Conservation (phyloP, 352 stramenopile species). For the Globisporangium irregulare region DNA sequence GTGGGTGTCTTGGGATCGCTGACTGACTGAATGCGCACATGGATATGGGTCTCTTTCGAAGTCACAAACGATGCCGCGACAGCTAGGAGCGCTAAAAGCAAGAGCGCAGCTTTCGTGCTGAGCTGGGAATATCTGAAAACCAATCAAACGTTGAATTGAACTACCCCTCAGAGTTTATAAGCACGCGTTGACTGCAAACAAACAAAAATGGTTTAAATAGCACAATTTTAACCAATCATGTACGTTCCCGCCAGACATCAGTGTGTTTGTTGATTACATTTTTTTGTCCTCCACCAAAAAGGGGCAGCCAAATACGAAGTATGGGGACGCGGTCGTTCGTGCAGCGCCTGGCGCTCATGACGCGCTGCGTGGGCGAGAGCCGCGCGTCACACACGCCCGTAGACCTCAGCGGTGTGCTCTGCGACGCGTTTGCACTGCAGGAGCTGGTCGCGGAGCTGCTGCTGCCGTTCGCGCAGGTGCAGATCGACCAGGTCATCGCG, state of each 20-base stretch:
- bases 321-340: constrained; percentile 26
- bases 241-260: background rate
- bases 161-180: background rate
- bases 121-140: background rate
- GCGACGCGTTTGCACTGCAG: constrained; percentile 28
- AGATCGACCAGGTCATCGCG: constrained; percentile 49
- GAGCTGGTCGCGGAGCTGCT: constrained; percentile 40
- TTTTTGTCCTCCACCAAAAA: background rate
- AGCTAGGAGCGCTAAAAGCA: background rate
- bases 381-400: constrained; percentile 29
- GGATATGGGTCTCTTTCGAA: background rate
- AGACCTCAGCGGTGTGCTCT: constrained; percentile 39
- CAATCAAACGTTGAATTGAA: background rate
- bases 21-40: background rate
- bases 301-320: background rate
- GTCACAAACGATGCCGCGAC: background rate
- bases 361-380: constrained; percentile 28
- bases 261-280: background rate
- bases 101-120: background rate
- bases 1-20: background rate
- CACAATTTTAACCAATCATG: background rate
- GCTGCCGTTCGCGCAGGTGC: constrained; percentile 34
- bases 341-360: constrained; percentile 37
- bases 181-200: background rate
- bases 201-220: background rate